phyloP scores from a whole-genome alignment of 2,329 filamentous ascomycete genomes.

The Orbilia oligospora region DNA sequence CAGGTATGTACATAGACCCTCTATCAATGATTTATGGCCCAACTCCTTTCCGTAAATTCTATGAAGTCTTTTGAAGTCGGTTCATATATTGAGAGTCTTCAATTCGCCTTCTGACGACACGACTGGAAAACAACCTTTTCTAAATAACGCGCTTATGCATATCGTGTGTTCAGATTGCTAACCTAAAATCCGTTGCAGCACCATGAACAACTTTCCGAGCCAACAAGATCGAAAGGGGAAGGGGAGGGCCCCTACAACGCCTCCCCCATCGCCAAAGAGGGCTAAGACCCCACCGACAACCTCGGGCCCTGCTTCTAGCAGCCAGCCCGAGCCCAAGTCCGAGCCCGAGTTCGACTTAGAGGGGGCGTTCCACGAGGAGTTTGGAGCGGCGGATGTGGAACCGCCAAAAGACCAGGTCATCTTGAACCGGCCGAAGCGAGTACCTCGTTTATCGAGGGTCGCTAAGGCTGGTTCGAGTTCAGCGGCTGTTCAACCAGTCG shows the following conservation, averaged over 20 bases:
- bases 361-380: background rate
- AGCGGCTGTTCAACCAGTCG: too few relatives aligned
- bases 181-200: background rate
- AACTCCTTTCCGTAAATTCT: background rate
- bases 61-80: background rate
- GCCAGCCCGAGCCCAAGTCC: background rate
- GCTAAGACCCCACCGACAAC: background rate
- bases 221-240: constrained; percentile 13
- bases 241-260: background rate
- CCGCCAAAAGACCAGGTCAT: background rate
- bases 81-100: too few relatives aligned
- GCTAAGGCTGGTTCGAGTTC: too few relatives aligned
- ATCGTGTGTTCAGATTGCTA: background rate
- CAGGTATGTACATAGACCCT: constrained; percentile 4
- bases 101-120: too few relatives aligned
- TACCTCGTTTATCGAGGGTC: too few relatives aligned
- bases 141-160: too few relatives aligned
- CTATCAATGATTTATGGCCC: background rate
- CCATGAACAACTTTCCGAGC: background rate
- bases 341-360: background rate
- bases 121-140: too few relatives aligned
- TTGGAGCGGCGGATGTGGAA: background rate
- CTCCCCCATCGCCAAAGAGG: background rate
- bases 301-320: background rate
- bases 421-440: background rate